Evolutionary conservation across 169 alveolate genomes (phyloP).

Genomic region (Eimeria zaria): DNA sequence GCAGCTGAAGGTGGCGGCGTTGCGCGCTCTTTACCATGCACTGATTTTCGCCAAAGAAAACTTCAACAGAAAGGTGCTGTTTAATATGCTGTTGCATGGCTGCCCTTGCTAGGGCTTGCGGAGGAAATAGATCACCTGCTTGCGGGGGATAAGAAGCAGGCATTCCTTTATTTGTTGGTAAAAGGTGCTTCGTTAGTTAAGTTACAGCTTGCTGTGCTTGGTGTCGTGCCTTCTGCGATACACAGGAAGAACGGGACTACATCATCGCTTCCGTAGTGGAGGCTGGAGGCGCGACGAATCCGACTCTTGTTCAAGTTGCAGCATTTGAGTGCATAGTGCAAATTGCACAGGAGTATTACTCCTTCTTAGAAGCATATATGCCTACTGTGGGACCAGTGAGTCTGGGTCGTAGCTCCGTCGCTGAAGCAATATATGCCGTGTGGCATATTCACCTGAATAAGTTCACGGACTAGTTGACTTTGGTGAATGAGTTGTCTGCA

Average conservation of each 20-base stretch:
- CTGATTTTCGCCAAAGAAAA: conserved; percentile 83
- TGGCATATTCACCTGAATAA: not conserved
- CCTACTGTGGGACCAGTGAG: conserved; percentile 74
- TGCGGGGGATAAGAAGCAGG: not conserved
- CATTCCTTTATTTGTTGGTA: not conserved
- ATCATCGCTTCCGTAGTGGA: conserved; percentile 78
- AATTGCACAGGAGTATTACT: conserved; percentile 85
- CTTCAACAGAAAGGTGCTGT: conserved; percentile 76
- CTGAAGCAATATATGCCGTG: not conserved
- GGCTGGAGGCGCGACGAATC: conserved; percentile 70
- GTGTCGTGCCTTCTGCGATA: not conserved
- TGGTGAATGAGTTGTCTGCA: not conserved
- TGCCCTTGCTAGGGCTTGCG: not conserved
- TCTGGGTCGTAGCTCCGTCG: not conserved
- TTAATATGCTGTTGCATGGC: not conserved
- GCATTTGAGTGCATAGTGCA: conserved; percentile 89
- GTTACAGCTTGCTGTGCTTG: not conserved
- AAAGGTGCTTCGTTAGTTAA: not conserved
- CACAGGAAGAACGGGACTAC: conserved; percentile 80
- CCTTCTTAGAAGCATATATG: conserved; percentile 77
- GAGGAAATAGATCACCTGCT: not conserved
- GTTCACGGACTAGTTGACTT: not conserved
- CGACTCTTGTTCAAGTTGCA: conserved; percentile 86
- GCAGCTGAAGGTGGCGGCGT: conserved; percentile 88
- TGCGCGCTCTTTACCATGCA: conserved; percentile 88